Percentiles rank a stretch among this genome's conserved stretches.
Conservation (phyloP, 192 early-diverging fungal species). For the Umbelopsis isabellina region DNA sequence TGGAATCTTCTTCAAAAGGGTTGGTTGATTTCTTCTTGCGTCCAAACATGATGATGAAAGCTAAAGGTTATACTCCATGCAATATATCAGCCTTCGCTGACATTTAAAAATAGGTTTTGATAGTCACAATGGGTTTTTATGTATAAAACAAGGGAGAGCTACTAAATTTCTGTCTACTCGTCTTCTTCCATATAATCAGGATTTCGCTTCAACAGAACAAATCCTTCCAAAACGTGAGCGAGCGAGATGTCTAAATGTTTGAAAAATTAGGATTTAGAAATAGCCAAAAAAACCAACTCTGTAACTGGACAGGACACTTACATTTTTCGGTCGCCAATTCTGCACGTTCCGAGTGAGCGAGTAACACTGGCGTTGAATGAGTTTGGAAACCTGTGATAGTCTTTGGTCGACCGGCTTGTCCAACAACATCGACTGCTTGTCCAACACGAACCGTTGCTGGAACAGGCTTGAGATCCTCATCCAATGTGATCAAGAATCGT, state of each 20-base stretch:
- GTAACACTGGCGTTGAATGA: slow-evolving; percentile 94
- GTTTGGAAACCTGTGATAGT: slow-evolving; percentile 99
- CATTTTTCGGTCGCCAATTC: slow-evolving; percentile 98
- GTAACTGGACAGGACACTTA: slow-evolving; percentile 30
- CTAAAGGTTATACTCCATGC: slow-evolving; percentile 92
- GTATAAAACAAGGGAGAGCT: background rate
- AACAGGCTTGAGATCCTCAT: slow-evolving; percentile 84
- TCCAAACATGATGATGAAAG: slow-evolving; percentile 89
- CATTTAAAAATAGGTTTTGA: background rate
- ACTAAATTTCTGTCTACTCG: slow-evolving; percentile 10
- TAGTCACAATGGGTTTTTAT: slow-evolving; percentile 8
- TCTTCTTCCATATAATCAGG: slow-evolving; percentile 81
- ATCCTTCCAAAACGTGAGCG: slow-evolving; percentile 88
- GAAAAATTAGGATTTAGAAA: background rate
- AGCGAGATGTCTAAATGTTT: slow-evolving; percentile 66
- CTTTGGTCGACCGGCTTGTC: slow-evolving; percentile 97
- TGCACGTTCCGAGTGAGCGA: slow-evolving; percentile 95
- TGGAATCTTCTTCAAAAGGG: slow-evolving; percentile 32
- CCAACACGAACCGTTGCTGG: slow-evolving; percentile 94
- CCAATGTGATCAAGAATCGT: slow-evolving; percentile 96
- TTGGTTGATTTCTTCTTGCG: slow-evolving; percentile 61
- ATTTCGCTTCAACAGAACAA: slow-evolving; percentile 96
- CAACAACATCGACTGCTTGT: slow-evolving; percentile 99
- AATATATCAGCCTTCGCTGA: slow-evolving; percentile 35
- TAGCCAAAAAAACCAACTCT: background rate